phyloP scores from a whole-genome alignment of 169 alveolate genomes.

The Eimeria brunetti region DNA sequence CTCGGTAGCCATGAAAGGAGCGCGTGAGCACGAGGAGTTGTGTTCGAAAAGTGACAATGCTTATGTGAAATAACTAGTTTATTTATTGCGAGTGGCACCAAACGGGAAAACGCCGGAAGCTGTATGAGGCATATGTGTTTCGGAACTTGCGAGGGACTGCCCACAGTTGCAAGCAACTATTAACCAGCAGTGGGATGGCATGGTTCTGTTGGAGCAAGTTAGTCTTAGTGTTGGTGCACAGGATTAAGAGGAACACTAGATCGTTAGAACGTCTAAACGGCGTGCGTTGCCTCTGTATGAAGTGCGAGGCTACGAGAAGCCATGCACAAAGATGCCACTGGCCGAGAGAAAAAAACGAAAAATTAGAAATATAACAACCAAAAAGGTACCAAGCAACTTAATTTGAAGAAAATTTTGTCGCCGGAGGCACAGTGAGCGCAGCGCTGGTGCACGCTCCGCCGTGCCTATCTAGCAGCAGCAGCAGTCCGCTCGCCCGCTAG shows the following conservation, averaged over 20 bases:
- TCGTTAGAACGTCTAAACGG: not conserved
- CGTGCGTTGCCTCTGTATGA: no score
- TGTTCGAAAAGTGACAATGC: not conserved
- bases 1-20: no score
- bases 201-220: not conserved
- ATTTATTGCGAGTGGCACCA: not conserved
- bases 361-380: no score
- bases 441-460: conserved; percentile 72
- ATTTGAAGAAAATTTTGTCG: not conserved
- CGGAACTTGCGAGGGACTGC: not conserved
- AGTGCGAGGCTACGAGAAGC: not conserved
- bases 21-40: not conserved
- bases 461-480: conserved; percentile 24
- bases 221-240: not conserved
- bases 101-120: not conserved
- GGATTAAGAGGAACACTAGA: not conserved
- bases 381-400: not conserved
- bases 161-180: not conserved
- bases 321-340: not conserved
- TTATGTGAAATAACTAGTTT: not conserved
- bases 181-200: not conserved
- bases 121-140: not conserved
- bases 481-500: conserved; percentile 34
- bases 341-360: not conserved
- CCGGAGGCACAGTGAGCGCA: conserved; percentile 34